Evolutionary conservation across 305 asterid genomes (phyloP).

Genomic region (Rubia tinctorum): DNA sequence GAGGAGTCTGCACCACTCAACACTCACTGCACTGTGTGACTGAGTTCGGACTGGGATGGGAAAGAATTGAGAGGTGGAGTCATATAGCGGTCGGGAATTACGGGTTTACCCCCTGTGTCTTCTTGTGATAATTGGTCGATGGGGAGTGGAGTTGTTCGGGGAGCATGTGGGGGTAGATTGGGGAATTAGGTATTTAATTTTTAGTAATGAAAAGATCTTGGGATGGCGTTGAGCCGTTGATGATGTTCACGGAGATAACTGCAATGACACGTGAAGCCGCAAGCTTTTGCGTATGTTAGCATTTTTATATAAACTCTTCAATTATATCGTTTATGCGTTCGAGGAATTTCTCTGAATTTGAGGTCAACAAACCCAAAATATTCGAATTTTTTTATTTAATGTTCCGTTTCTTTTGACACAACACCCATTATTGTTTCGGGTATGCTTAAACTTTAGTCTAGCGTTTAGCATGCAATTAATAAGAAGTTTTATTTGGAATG

Average conservation of each 20-base stretch:
- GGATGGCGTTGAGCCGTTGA: neutral
- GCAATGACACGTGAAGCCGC: slow-evolving; percentile 3
- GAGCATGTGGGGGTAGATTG: neutral
- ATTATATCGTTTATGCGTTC: no score
- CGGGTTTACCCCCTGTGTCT: slow-evolving; percentile 4
- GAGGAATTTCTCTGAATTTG: no score
- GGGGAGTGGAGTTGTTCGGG: neutral
- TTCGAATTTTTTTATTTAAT: no score
- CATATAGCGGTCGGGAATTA: neutral
- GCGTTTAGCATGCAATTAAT: no score
- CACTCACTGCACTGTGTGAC: neutral
- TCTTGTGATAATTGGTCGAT: neutral
- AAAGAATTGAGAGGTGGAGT: neutral
- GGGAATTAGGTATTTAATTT: neutral
- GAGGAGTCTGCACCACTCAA: slow-evolving; percentile 8
- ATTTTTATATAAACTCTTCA: no score
- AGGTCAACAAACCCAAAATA: no score
- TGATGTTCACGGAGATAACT: neutral
- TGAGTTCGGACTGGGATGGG: slow-evolving; percentile 1
- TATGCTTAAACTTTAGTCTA: no score
- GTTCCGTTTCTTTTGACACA: no score
- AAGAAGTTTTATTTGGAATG: no score
- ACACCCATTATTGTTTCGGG: no score
- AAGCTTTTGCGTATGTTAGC: no score
- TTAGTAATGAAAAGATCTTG: slow-evolving; percentile 1